Conservation (phyloP, 2,329 filamentous ascomycete species). For the Aureobasidium leucospermi region DNA sequence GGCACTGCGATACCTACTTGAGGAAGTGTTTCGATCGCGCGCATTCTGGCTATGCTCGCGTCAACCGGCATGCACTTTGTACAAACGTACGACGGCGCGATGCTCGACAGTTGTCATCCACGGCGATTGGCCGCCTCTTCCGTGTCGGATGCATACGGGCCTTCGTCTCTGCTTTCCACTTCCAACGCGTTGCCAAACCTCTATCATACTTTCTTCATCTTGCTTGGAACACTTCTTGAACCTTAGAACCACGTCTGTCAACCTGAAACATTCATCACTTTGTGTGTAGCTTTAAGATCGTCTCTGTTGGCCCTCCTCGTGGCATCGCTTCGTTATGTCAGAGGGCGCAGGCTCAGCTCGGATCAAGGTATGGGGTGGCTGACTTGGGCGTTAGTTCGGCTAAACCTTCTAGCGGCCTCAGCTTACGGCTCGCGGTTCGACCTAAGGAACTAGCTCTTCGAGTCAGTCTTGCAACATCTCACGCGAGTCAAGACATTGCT, state of each 20-base stretch:
- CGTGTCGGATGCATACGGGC: not conserved
- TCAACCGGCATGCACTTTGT: not conserved
- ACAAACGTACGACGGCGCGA: not conserved
- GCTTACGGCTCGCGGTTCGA: not conserved
- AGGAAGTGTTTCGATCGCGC: too few species aligned
- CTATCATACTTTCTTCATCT: not conserved
- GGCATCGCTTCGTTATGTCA: not conserved
- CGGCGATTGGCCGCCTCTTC: not conserved
- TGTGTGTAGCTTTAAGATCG: not conserved
- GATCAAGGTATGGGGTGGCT: not conserved
- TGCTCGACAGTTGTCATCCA: not conserved
- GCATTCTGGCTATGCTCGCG: not conserved
- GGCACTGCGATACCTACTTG: too few species aligned
- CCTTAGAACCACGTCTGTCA: slow-evolving; percentile 1
- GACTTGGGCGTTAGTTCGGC: not conserved
- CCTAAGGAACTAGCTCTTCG: not conserved
- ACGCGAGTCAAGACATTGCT: not conserved
- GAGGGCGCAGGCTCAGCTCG: not conserved
- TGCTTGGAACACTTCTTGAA: not conserved
- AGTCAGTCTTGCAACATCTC: not conserved
- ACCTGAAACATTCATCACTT: not conserved
- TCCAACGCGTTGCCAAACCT: not conserved
- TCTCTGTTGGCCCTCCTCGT: not conserved
- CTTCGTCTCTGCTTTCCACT: not conserved
- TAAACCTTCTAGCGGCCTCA: not conserved